Evolutionary conservation across 2,329 filamentous ascomycete species (phyloP).

Genomic region (Fusarium graminum): DNA sequence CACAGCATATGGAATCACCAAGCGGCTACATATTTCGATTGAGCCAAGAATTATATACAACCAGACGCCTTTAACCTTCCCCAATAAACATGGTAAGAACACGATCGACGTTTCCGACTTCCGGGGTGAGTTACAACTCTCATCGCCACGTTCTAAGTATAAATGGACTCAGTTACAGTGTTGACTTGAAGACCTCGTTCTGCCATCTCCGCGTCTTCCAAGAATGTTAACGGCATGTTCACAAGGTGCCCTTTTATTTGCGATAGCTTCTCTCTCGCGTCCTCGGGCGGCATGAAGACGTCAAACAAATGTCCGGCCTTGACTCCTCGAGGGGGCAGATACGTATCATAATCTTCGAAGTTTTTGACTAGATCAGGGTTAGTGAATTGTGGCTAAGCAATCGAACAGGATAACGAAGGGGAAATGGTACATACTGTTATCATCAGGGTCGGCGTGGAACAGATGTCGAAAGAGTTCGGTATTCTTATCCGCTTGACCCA

Average conservation of each 20-base stretch:
- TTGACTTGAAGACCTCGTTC: slow-evolving; percentile 91
- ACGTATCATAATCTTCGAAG: slow-evolving; percentile 90
- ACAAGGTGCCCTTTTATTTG: slow-evolving; percentile 89
- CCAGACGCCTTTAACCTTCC: too few relatives aligned
- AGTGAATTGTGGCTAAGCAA: slow-evolving; percentile 15
- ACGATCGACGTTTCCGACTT: too few relatives aligned
- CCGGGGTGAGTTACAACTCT: background rate
- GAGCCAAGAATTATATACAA: too few relatives aligned
- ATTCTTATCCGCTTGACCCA: slow-evolving; percentile 74
- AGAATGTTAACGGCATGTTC: slow-evolving; percentile 93
- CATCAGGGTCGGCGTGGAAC: slow-evolving; percentile 90
- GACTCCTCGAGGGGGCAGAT: slow-evolving; percentile 75
- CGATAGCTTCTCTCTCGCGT: slow-evolving; percentile 81
- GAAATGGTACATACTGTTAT: slow-evolving; percentile 70
- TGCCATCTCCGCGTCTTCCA: slow-evolving; percentile 88
- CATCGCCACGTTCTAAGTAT: slow-evolving; percentile 64
- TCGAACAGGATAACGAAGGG: background rate
- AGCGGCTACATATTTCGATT: too few relatives aligned
- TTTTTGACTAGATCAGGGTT: slow-evolving; percentile 72
- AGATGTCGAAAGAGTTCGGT: slow-evolving; percentile 81
- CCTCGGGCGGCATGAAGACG: slow-evolving; percentile 77
- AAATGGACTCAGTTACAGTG: slow-evolving; percentile 86
- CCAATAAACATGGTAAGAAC: too few relatives aligned
- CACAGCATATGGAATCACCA: too few relatives aligned
- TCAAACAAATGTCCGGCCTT: slow-evolving; percentile 92